phyloP scores from a whole-genome alignment of 2,329 filamentous ascomycete species.

The Pseudocercospora crystallina region DNA sequence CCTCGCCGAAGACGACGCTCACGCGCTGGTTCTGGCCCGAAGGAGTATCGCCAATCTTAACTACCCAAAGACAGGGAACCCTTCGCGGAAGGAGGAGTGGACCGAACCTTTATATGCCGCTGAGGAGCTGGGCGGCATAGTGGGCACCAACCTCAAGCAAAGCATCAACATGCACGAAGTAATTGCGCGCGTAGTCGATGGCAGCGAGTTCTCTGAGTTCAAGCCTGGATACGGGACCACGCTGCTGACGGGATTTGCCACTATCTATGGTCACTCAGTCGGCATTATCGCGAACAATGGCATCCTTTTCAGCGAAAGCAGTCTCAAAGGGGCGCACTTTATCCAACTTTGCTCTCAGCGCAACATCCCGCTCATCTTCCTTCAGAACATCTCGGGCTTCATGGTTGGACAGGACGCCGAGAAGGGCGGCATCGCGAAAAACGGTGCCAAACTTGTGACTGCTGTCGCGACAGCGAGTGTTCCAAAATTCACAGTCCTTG shows the following conservation, averaged over 20 bases:
- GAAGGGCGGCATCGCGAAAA: constrained; percentile 93
- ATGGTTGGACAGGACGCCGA: constrained; percentile 96
- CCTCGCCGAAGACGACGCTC: constrained; percentile 88
- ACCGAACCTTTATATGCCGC: constrained; percentile 78
- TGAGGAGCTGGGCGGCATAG: constrained; percentile 80
- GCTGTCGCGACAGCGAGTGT: constrained; percentile 92
- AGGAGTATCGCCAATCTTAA: constrained; percentile 86
- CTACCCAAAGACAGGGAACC: constrained; percentile 61
- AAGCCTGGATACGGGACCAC: constrained; percentile 88
- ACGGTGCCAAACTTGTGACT: constrained; percentile 93
- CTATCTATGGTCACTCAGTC: constrained; percentile 84
- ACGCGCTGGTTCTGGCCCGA: constrained; percentile 81
- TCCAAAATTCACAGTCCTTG: constrained; percentile 93
- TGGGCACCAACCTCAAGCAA: constrained; percentile 82
- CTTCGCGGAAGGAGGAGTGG: constrained; percentile 46
- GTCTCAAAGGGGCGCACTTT: constrained; percentile 94
- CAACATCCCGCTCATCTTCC: constrained; percentile 83
- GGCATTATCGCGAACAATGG: constrained; percentile 96
- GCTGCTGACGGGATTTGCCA: constrained; percentile 82
- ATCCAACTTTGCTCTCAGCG: constrained; percentile 92
- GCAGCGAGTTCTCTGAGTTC: constrained; percentile 87
- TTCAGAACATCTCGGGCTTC: constrained; percentile 97
- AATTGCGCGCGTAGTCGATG: constrained; percentile 89
- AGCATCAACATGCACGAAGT: constrained; percentile 85
- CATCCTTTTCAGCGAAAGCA: constrained; percentile 85